Evolutionary conservation across 2,329 filamentous ascomycete species (phyloP).

Genomic region (Rhynchosporium graminicola): DNA sequence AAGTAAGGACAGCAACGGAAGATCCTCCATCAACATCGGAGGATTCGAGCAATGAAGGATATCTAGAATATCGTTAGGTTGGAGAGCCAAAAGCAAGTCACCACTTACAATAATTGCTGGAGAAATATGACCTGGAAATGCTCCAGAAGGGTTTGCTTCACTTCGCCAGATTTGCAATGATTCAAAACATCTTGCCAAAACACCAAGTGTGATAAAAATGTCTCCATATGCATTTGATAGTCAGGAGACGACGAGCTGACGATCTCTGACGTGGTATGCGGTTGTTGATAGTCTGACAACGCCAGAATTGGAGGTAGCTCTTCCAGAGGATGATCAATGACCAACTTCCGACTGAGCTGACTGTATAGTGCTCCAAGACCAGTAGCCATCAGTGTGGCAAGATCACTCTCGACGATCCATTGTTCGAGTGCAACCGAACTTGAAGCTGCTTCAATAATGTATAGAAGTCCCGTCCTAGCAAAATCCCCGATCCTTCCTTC

Average conservation of each 20-base stretch:
- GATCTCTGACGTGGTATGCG: slow-evolving; percentile 67
- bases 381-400: slow-evolving; percentile 96
- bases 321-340: slow-evolving; percentile 74
- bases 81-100: not conserved
- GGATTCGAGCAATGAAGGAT: slow-evolving; percentile 92
- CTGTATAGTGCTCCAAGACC: slow-evolving; percentile 78
- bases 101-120: slow-evolving; percentile 80
- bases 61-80: slow-evolving; percentile 53
- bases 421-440: slow-evolving; percentile 81
- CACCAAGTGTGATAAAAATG: slow-evolving; percentile 89
- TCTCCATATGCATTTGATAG: slow-evolving; percentile 84
- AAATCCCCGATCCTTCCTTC: slow-evolving; percentile 96
- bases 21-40: slow-evolving; percentile 97
- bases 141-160: slow-evolving; percentile 89
- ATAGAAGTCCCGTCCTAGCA: slow-evolving; percentile 87
- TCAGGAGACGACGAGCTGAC: slow-evolving; percentile 72
- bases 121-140: slow-evolving; percentile 97
- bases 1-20: slow-evolving; percentile 92
- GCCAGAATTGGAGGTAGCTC: slow-evolving; percentile 80
- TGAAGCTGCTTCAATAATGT: slow-evolving; percentile 92
- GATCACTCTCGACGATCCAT: slow-evolving; percentile 96
- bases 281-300: slow-evolving; percentile 84
- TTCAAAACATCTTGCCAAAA: slow-evolving; percentile 99
- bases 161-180: slow-evolving; percentile 88
- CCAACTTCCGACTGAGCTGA: slow-evolving; percentile 72